Evolutionary conservation across 2,329 filamentous ascomycete genomes (phyloP), one percentile per base, ranked within the genome.

Genomic region (Colletotrichum chrysophilum): DNA sequence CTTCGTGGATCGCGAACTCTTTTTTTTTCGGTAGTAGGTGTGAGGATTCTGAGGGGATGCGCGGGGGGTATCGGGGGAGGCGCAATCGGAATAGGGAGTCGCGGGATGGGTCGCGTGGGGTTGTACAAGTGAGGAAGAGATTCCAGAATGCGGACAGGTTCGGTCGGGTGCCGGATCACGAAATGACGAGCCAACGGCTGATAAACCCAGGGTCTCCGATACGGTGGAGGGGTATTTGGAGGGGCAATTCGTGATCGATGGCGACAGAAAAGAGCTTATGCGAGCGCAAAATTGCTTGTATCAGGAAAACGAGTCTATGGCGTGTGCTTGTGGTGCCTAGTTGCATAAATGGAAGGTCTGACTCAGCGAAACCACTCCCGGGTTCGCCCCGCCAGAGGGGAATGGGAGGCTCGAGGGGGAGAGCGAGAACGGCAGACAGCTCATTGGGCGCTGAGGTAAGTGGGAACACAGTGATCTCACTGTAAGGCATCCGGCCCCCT

Each of bases 131-230:
- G 34, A 58, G 70, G 64, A 74, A 64, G 32, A 32, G 43, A 24
- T 30, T 67, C 43, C 14, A 16, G 58, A 66, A 24, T 65, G 74
- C 30, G 43, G 61, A 36, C 38, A 48, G 34, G 18, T 34, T 55
- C 52, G 38, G 71, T 56, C 60, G 60, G 60, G 28, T 34, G 55
- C 52, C 52, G 66, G 61, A 76, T 76, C 74, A 66, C 66, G 68
- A 67, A 74, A 76, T 75, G 64, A 55, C 52, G 65, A 38, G 62
- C 56, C 61, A 71, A 70, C 38, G 36, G 74, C 66, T 76, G 74
- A 76, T 75, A 70, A 76, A 76, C 71, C 71, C 66, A 62, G 16
- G 61, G 66, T 76, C 71, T 76, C 71, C 74, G 61, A 76, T 76
- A 70, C 76, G 43, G 66, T 71, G 65, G 69, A 70, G 69, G 67